Evolutionary conservation across 495 filamentous ascomycete species (phyloP), one percentile per base, ranked within the genome.

Genomic region (Aspergillus affinis): DNA sequence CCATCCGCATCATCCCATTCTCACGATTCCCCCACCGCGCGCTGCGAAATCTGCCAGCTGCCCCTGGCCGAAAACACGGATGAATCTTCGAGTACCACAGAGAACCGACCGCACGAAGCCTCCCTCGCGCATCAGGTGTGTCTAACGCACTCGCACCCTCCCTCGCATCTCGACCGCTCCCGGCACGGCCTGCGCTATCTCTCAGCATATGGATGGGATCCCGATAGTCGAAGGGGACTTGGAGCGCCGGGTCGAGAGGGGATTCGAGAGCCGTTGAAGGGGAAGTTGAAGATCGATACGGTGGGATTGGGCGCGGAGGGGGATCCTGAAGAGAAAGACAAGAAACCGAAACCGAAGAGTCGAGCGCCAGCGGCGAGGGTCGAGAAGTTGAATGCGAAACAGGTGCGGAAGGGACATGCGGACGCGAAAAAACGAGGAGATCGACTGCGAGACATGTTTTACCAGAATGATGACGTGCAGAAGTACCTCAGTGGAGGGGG

Each of bases 91-190:
- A 41, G 30, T 0, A 8, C 15, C 36, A 29, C 59, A 47, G 54
- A 65, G 12, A 66, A 59, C 23, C 60, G 60, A 26, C 76, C 79
- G 1, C 92, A 96, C 70, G 83, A 89, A 72, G 81, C 83, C 6
- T 89, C 88, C 13, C 79, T 95, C 58, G 88, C 89, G 0, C 92
- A 97, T 65, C 92, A 96, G 78, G 77, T 91, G 48, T 90, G 86
- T 63, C 81, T 96, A 2, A 65, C 81, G 17, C 91, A 96, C 66
- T 92, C 91, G 0, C 85, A 92, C 64, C 91, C 92, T 0, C 93
- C 93, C 2, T 96, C 92, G 0, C 82, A 89, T 57, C 74, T 96
- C 2, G 89, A 96, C 70, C 87, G 93, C n/a, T 81, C 79, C 3
- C 82, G 89, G 41, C 84, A 85, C 71, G 93, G 93, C 0, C 78